Evolutionary conservation across 2,329 filamentous ascomycete species (phyloP), one percentile per base, ranked within the genome.

Genomic region (Fusarium fujikuroi): DNA sequence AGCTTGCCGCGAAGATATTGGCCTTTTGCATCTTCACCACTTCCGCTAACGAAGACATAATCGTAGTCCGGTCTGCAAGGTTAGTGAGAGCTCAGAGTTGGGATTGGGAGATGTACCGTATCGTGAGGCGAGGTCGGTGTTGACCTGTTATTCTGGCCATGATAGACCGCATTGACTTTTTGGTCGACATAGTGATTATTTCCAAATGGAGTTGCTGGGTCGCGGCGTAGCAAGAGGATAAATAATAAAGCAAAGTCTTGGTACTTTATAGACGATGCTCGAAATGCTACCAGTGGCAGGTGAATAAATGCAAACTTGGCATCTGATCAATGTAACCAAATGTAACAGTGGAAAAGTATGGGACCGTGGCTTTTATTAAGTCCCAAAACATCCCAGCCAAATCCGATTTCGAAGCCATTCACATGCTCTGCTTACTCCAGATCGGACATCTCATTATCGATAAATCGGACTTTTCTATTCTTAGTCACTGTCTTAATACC

Each of bases 1-100:
- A 68, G 9, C 4, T 54, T 54, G 10, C 65, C 65, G 0, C 63
- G 47, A 7, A 68, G 54, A 19, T 63, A 68, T 21, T 68, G 54
- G 1, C 65, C 65, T 14, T 54, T 43, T 1, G 63, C 63, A 34
- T 68, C 65, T 5, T 42, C 8, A 0, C 56, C 65, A 10, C 43
- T 6, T 5, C 65, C 65, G 3, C 40, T 68, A 4, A 68, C 36
- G 1, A 68, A 68, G 1, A 68, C 25, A 1, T 68, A 54, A 25
- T 68, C 65, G 7, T 19, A 21, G 36, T 47, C 63, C 8, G 65
- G 65, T 7, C 65, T 47, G 3, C 0, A 9, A 7, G 2, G 7
- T 68, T 3, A 63, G 15, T 0, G 1, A 30, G 3, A 2, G 3
- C 1, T 6, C 9, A 1, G 9, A 19, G 11, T 16, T 4, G 12